Percentiles rank a stretch among this genome's conserved stretches.
These are phyloP conservation scores for Macrophomina phaseolina DNA, from an alignment of 2,329 filamentous ascomycete species.

Conservation along the genomic window DNA sequence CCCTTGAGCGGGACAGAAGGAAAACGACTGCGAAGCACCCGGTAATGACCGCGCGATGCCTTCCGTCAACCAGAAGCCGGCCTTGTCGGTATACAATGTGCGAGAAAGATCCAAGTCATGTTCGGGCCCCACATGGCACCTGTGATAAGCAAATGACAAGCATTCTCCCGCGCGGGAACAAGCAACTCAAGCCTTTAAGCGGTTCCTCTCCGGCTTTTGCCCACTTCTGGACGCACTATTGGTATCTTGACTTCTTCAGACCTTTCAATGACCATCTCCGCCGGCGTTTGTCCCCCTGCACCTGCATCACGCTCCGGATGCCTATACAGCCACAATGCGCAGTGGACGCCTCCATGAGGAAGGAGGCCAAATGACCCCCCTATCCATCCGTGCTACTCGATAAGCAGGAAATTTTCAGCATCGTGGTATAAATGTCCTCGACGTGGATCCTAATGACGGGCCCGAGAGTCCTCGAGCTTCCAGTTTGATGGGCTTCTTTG, in stretches of 20 bases:
- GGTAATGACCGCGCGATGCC: no score
- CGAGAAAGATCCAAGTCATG: no score
- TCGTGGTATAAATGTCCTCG: neutral
- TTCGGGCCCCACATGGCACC: no score
- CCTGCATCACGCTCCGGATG: neutral
- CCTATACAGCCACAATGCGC: neutral
- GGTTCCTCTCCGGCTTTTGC: neutral
- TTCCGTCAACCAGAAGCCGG: no score
- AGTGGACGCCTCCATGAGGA: neutral
- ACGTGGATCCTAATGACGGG: neutral
- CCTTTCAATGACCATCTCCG: neutral
- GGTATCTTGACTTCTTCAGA: neutral
- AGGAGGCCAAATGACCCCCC: neutral
- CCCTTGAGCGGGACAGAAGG: neutral
- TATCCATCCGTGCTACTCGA: neutral
- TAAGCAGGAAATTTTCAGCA: neutral
- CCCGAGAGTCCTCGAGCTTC: neutral
- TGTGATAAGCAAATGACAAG: slow-evolving; percentile 9
- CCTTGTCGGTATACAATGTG: no score
- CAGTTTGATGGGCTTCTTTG: neutral
- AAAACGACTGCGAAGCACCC: neutral
- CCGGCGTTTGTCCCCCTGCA: neutral
- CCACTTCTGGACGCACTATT: neutral
- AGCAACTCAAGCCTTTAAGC: slow-evolving; percentile 8
- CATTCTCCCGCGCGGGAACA: neutral